phyloP scores from a whole-genome alignment of 805 yeast genomes.

The Metschnikowia proteae region DNA sequence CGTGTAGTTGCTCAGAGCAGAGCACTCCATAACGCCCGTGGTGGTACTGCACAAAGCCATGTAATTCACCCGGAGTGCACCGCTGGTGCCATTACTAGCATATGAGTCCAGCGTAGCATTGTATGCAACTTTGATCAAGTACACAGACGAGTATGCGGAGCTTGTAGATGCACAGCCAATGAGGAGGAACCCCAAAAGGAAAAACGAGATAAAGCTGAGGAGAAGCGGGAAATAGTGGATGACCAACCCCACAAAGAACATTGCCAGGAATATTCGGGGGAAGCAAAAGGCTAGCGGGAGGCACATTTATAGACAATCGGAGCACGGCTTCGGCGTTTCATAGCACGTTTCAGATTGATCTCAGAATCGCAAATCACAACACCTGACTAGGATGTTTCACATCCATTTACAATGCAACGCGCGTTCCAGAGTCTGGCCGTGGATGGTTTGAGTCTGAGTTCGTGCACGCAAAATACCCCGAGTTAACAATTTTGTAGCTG shows the following conservation, averaged over 20 bases:
- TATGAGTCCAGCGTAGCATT: slow-evolving; percentile 27
- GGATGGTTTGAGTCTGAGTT: too few relatives aligned
- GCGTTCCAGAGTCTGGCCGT: too few relatives aligned
- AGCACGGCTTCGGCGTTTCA: neutral
- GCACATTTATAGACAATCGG: slow-evolving; percentile 6
- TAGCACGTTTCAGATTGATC: neutral
- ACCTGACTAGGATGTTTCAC: neutral
- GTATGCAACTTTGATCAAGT: slow-evolving; percentile 46
- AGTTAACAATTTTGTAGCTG: too few relatives aligned
- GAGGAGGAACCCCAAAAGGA: slow-evolving; percentile 52
- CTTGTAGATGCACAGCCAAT: slow-evolving; percentile 49
- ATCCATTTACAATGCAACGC: too few relatives aligned
- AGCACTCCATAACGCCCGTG: slow-evolving; percentile 32
- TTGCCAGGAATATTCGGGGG: slow-evolving; percentile 10
- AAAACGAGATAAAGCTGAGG: slow-evolving; percentile 44
- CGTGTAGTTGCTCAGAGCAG: slow-evolving; percentile 26
- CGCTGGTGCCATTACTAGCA: slow-evolving; percentile 1
- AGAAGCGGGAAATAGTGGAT: slow-evolving; percentile 18
- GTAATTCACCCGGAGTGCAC: slow-evolving; percentile 49
- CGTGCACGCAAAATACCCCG: too few relatives aligned
- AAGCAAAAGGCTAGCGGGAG: slow-evolving; percentile 8
- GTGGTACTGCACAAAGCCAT: slow-evolving; percentile 51
- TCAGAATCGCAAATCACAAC: neutral
- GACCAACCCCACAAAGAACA: slow-evolving; percentile 13
- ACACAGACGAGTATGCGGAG: slow-evolving; percentile 45